Evolutionary conservation across 169 alveolate species (phyloP), one percentile per base, ranked within the genome.

Genomic region (Cryptosporidium sp.): DNA sequence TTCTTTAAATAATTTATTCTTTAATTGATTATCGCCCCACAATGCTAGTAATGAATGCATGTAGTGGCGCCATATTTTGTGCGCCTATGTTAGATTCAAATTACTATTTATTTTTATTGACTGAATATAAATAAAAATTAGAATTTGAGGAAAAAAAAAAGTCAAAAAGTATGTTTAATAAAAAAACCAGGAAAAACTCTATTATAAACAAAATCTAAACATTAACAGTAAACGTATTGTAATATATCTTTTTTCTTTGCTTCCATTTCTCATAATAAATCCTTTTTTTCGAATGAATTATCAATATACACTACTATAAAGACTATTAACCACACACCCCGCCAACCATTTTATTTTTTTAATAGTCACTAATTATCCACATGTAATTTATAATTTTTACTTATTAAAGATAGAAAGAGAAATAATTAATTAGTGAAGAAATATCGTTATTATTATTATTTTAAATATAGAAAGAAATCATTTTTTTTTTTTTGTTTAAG

Each of bases 11-110:
- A 9, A 31, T 12, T 37, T 31, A 31, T 60, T 60, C 39, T 45
- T 26, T 45, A 70, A 70, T 31, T 73, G 18, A 52, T 56, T 35
- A 31, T 62, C 67, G 85, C 86, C 86, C 86, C 86, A 73, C 86
- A 73, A 52, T 52, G 58, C 86, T 35, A 73, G 86, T 73, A 73
- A 73, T 56, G 37, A 56, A 56, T 73, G 86, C 86, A 73, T 73
- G 86, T 60, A 56, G 26, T 60, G 86, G 71, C 86, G 86, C 86
- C 39, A 58, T 37, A 2, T 2, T 9, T 33, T 37, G 29, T 42
- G 70, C 70, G 85, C 68, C 68, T 26, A 48, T 9, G 8, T 56
- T 56, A 26, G 67, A 56, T 56, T 56, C 21, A 2, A 56, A 56
- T 56, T 21, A 21, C 16, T 8, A 56, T 56, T 56, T 56, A 53